A percentile compares a stretch with the other conserved stretches of the same genome.
Evolutionary conservation across 768 basidiomycete species (phyloP).

Genomic region (Boletellus sp.): DNA sequence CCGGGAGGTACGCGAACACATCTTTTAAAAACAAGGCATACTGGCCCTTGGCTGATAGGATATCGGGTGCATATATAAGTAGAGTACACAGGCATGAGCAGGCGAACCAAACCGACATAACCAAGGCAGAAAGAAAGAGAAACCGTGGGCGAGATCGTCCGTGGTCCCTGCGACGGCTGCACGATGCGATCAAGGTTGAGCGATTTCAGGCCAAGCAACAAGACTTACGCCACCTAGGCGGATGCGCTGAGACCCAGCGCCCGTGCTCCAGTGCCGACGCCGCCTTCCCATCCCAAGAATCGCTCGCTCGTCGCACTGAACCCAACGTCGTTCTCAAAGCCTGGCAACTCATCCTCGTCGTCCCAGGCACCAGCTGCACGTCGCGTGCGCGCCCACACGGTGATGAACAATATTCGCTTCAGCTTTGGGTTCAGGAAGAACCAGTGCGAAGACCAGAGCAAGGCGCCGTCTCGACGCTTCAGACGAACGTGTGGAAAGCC

Average conservation of each 20-base stretch:
- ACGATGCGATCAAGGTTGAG: conserved; percentile 16
- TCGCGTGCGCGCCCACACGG: conserved; percentile 83
- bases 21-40: conserved; percentile 1
- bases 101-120: neutral
- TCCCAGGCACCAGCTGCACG: conserved; percentile 51
- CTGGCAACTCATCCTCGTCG: conserved; percentile 41
- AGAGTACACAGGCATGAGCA: neutral
- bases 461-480: conserved; percentile 63
- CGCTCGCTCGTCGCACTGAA: conserved; percentile 44
- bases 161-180: neutral
- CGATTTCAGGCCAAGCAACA: conserved; percentile 6
- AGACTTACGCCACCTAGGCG: conserved; percentile 28
- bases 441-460: conserved; percentile 96
- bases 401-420: conserved; percentile 89
- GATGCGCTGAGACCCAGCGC: conserved; percentile 60
- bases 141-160: neutral
- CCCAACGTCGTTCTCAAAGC: conserved; percentile 36
- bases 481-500: conserved; percentile 45
- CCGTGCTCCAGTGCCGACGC: conserved; percentile 74
- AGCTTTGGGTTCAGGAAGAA: conserved; percentile 93
- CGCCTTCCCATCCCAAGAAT: conserved; percentile 80
- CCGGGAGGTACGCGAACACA: conserved; percentile 16
- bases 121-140: neutral
- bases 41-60: conserved; percentile 18
- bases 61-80: conserved; percentile 13